phyloP scores from a whole-genome alignment of 495 filamentous ascomycete species.

The Stereocaulon alpinum region DNA sequence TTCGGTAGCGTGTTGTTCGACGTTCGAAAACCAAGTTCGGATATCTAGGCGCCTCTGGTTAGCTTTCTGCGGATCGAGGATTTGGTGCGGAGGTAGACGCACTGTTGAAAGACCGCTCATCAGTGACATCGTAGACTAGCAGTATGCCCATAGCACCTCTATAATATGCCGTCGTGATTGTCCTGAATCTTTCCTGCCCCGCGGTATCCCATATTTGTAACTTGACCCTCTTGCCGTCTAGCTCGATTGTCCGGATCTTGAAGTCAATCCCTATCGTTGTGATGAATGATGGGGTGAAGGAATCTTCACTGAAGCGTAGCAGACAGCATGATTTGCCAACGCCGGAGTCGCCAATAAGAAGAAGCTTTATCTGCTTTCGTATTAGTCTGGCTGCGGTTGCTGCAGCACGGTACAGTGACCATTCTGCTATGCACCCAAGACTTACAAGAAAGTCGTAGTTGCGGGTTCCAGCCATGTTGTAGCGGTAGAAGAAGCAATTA shows the following conservation, averaged over 20 bases:
- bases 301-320: constrained; percentile 96
- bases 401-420: neutral
- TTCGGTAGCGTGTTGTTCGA: constrained; percentile 97
- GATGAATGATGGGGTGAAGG: constrained; percentile 96
- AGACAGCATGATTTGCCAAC: constrained; percentile 99
- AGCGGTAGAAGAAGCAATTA: constrained; percentile 14
- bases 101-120: constrained; percentile 97
- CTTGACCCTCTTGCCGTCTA: constrained; percentile 97
- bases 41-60: constrained; percentile 54
- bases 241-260: constrained; percentile 97
- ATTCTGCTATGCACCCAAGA: constrained; percentile 8
- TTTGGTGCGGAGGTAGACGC: constrained; percentile 28
- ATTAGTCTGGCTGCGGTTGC: neutral
- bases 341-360: constrained; percentile 95
- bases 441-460: constrained; percentile 97
- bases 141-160: constrained; percentile 97
- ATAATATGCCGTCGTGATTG: constrained; percentile 98
- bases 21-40: constrained; percentile 97
- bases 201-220: constrained; percentile 99
- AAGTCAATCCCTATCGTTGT: constrained; percentile 99
- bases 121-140: constrained; percentile 96
- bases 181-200: constrained; percentile 94
- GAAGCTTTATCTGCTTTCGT: constrained; percentile 75
- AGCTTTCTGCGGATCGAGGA: constrained; percentile 3
- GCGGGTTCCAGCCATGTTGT: constrained; percentile 82